phyloP scores from a whole-genome alignment of 192 early-diverging fungal genomes.

The Gorgonomyces haynaldii region DNA sequence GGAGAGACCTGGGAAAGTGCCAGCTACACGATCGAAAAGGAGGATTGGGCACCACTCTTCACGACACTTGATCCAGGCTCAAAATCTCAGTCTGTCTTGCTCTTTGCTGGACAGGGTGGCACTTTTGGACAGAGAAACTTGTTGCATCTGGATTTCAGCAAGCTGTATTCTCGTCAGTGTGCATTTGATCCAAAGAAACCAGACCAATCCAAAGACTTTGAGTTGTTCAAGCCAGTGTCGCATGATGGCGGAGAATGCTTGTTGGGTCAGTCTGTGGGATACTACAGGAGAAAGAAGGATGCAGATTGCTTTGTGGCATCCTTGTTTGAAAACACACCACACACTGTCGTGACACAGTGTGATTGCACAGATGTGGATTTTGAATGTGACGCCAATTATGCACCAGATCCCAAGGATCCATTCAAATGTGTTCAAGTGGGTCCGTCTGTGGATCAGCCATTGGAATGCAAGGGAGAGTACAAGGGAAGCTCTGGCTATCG shows the following conservation, averaged over 20 bases:
- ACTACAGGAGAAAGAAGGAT: slow-evolving; percentile 63
- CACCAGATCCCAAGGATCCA: slow-evolving; percentile 14
- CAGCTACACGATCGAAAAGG: slow-evolving; percentile 25
- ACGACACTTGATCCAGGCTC: slow-evolving; percentile 71
- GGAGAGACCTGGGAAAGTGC: slow-evolving; percentile 58
- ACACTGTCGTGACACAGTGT: slow-evolving; percentile 42
- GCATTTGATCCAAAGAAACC: slow-evolving; percentile 44
- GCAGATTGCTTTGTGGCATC: slow-evolving; percentile 65
- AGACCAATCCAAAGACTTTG: slow-evolving; percentile 47
- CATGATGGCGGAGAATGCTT: slow-evolving; percentile 47
- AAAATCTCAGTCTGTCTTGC: slow-evolving; percentile 58
- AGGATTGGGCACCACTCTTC: slow-evolving; percentile 36
- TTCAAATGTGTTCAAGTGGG: slow-evolving; percentile 49
- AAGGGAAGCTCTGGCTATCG: slow-evolving; percentile 67
- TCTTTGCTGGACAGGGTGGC: slow-evolving; percentile 29
- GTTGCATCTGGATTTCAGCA: slow-evolving; percentile 62
- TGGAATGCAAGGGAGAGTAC: slow-evolving; percentile 58
- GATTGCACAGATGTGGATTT: slow-evolving; percentile 72
- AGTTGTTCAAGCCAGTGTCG: slow-evolving; percentile 52
- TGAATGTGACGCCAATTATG: slow-evolving; percentile 84
- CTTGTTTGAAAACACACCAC: slow-evolving; percentile 50
- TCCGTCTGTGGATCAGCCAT: slow-evolving; percentile 41
- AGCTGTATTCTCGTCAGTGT: slow-evolving; percentile 54
- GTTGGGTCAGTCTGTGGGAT: slow-evolving; percentile 65
- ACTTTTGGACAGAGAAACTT: slow-evolving; percentile 20